Evolutionary conservation across 768 basidiomycete species (phyloP).

Genomic region (Lactarius trivialis): DNA sequence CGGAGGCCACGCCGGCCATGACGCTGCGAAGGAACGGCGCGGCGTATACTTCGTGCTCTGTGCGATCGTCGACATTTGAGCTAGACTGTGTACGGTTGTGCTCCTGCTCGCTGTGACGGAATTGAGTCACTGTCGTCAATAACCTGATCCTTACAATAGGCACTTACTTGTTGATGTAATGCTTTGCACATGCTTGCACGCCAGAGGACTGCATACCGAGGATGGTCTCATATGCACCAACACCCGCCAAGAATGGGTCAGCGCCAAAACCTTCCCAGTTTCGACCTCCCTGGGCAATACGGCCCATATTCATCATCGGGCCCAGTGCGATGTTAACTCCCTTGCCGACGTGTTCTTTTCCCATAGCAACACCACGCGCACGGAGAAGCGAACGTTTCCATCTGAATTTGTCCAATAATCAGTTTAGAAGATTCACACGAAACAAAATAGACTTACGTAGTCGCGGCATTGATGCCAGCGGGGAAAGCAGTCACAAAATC

Average conservation of each 20-base stretch:
- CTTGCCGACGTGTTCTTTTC: slow-evolving; percentile 73
- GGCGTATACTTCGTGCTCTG: slow-evolving; percentile 68
- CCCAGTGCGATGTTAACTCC: slow-evolving; percentile 76
- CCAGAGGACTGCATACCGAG: slow-evolving; percentile 73
- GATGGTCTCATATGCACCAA: slow-evolving; percentile 72
- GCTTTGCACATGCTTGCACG: slow-evolving; percentile 84
- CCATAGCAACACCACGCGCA: slow-evolving; percentile 70
- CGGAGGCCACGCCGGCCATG: slow-evolving; percentile 63
- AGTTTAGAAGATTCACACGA: background rate
- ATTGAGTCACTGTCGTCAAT: background rate
- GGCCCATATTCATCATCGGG: slow-evolving; percentile 85
- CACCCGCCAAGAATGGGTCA: slow-evolving; percentile 83
- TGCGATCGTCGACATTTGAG: slow-evolving; percentile 75
- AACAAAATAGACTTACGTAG: slow-evolving; percentile 48
- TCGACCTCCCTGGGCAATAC: slow-evolving; percentile 70
- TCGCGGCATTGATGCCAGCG: slow-evolving; percentile 73
- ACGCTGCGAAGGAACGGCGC: slow-evolving; percentile 65
- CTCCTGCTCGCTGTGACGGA: slow-evolving; percentile 56
- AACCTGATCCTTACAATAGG: background rate
- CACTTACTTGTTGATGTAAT: slow-evolving; percentile 67
- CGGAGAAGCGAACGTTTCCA: slow-evolving; percentile 78
- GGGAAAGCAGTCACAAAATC: slow-evolving; percentile 78
- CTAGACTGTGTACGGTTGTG: slow-evolving; percentile 46
- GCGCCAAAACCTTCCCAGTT: slow-evolving; percentile 97
- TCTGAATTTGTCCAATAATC: slow-evolving; percentile 30